Percentiles rank a stretch among this genome's conserved stretches.
These are phyloP conservation scores for Fusarium sp. DNA, from an alignment of 2,329 filamentous ascomycete genomes.

Conservation along the genomic window DNA sequence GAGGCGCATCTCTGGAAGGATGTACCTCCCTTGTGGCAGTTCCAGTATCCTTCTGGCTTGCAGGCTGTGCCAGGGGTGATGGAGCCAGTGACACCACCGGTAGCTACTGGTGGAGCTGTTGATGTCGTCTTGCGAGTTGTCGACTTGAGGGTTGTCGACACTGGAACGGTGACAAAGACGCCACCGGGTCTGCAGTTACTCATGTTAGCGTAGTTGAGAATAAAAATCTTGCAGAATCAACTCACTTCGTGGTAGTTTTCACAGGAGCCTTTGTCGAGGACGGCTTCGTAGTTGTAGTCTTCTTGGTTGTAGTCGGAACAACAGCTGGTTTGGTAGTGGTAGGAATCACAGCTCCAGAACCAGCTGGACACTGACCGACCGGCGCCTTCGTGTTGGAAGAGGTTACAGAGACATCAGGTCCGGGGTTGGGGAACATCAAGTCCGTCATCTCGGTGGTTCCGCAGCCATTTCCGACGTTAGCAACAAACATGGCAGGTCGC, in stretches of 20 bases:
- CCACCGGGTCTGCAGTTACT: conserved; percentile 11
- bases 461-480: conserved; percentile 67
- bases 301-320: not conserved
- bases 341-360: conserved; percentile 36
- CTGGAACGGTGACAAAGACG: conserved; percentile 21
- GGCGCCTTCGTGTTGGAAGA: conserved; percentile 46
- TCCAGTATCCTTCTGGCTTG: conserved; percentile 45
- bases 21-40: conserved; percentile 23
- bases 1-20: conserved; percentile 70
- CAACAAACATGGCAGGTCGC: conserved; percentile 77
- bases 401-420: conserved; percentile 51
- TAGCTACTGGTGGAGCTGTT: conserved; percentile 22
- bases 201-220: not conserved
- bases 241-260: conserved; percentile 23
- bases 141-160: conserved; percentile 35
- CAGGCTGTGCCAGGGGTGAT: conserved; percentile 26
- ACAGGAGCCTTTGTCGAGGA: conserved; percentile 3
- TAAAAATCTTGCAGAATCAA: not conserved
- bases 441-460: conserved; percentile 61
- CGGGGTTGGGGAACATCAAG: conserved; percentile 72
- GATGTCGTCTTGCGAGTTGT: conserved; percentile 29
- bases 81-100: conserved; percentile 13
- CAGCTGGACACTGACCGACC: conserved; percentile 31
- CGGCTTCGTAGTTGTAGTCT: conserved; percentile 5
- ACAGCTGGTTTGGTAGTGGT: conserved; percentile 10